phyloP scores from a whole-genome alignment of 1,284 basidiomycete genomes.

The Meripilus lineatus region DNA sequence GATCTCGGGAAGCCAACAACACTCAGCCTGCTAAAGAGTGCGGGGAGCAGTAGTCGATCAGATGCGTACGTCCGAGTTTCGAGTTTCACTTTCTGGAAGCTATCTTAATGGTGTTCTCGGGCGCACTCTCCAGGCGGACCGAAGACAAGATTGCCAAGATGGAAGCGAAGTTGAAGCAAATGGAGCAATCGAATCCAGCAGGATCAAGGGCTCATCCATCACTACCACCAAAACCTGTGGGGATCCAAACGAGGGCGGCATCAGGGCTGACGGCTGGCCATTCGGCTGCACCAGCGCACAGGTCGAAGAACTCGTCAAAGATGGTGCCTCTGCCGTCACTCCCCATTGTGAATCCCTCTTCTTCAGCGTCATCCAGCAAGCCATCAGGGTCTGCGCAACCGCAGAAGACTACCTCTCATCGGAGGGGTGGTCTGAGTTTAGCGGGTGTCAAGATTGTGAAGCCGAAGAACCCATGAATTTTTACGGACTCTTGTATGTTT shows the following conservation, averaged over 20 bases:
- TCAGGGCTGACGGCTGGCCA: neutral
- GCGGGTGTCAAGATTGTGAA: conserved; percentile 2
- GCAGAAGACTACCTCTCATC: neutral
- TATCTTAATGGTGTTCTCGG: neutral
- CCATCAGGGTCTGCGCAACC: neutral
- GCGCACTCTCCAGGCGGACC: conserved; percentile 44
- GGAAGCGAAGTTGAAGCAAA: conserved; percentile 88
- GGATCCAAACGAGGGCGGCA: neutral
- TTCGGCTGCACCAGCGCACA: neutral
- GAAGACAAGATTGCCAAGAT: conserved; percentile 89
- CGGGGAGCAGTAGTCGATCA: conserved; percentile 41
- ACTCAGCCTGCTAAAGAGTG: conserved; percentile 81
- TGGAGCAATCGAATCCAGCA: conserved; percentile 43
- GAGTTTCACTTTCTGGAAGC: neutral
- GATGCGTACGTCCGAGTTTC: conserved; percentile 55
- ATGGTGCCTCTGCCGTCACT: conserved; percentile 1
- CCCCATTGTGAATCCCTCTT: neutral
- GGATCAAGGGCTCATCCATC: conserved; percentile 39
- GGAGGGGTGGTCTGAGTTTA: neutral
- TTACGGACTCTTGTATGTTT: too few relatives aligned
- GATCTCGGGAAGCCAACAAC: conserved; percentile 78
- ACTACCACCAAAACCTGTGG: conserved; percentile 43
- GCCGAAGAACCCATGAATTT: conserved; percentile 1
- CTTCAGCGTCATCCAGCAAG: neutral
- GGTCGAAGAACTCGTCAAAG: too few relatives aligned